Evolutionary conservation across 768 basidiomycete genomes (phyloP), one percentile per base, ranked within the genome.

Genomic region (Tylopilus cervinicoccineus): DNA sequence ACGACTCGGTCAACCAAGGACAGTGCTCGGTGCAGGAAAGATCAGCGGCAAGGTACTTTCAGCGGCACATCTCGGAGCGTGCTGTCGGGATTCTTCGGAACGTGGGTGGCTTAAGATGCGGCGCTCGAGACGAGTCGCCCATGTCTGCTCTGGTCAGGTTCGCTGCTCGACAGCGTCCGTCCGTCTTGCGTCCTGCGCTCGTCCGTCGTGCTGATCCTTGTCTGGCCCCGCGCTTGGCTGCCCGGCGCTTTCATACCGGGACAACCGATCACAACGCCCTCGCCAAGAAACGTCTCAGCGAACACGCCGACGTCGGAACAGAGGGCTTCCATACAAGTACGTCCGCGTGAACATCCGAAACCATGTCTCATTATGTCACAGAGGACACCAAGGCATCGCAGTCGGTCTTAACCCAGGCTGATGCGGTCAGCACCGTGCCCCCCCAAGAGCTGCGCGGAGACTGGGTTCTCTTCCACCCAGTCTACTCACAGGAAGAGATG

Each of bases 401-500:
- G 38, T 52, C 53, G 4, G 48, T 43, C 16, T 45, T 64, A 17
- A 39, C 45, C 31, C 51, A 55, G 49, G 65, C 65, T 23, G 75
- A 71, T 59, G 76, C 76, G 2, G 73, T 75, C 47, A 78, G 74
- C 63, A 79, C 81, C 5, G 69, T 80, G 13, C 80, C 81, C 3
- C 80, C 81, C 3, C 70, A 73, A 3, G 76, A 74, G 61, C 65
- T 81, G 42, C 76, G 72, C 33, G 88, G 88, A 2, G 88, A 89
- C 58, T 96, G 93, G 91, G 91, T 95, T 11, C 70, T 96, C 2
- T 91, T 93, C 63, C 91, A 95, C 62, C 94, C 94, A 0, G 93
- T 95, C 2, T 97, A 97, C 64, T 80, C 87, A 6, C 65, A 71
- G 16, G 80, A 80, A 31, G 90, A 92, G 60, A 63, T 91, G 42